phyloP scores from a whole-genome alignment of 176 grass and related monocot species.

The Rhynchospora pubera region DNA sequence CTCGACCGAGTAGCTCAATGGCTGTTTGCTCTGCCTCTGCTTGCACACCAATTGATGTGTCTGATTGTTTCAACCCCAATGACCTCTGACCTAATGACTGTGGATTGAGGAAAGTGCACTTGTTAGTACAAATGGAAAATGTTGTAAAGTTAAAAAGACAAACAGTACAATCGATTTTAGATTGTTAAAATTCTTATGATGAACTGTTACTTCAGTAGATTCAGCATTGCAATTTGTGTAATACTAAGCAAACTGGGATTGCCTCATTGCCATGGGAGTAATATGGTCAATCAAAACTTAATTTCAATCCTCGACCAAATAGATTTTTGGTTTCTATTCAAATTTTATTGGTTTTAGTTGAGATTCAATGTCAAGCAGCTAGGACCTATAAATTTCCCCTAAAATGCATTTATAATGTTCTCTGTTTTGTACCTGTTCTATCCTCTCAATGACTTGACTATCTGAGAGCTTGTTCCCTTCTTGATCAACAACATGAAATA shows the following conservation, averaged over 20 bases:
- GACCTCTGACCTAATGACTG: slow-evolving; percentile 49
- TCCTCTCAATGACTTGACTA: slow-evolving; percentile 34
- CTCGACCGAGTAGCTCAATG: slow-evolving; percentile 37
- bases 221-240: background rate
- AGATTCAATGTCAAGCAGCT: background rate
- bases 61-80: background rate
- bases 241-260: background rate
- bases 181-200: background rate
- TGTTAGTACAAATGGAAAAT: background rate
- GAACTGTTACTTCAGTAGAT: background rate
- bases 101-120: background rate
- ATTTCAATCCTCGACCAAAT: background rate
- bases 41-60: background rate
- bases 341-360: background rate
- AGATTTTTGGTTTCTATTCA: background rate
- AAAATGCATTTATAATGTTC: background rate
- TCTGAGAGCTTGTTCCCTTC: slow-evolving; percentile 42
- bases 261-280: background rate
- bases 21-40: background rate
- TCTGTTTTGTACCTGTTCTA: slow-evolving; percentile 38
- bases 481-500: slow-evolving; percentile 68
- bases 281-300: background rate
- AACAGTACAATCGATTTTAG: background rate
- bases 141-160: background rate
- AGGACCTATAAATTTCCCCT: background rate